Evolutionary conservation across 495 filamentous ascomycete species (phyloP), one percentile per base, ranked within the genome.

Genomic region (Neurospora pannonica): DNA sequence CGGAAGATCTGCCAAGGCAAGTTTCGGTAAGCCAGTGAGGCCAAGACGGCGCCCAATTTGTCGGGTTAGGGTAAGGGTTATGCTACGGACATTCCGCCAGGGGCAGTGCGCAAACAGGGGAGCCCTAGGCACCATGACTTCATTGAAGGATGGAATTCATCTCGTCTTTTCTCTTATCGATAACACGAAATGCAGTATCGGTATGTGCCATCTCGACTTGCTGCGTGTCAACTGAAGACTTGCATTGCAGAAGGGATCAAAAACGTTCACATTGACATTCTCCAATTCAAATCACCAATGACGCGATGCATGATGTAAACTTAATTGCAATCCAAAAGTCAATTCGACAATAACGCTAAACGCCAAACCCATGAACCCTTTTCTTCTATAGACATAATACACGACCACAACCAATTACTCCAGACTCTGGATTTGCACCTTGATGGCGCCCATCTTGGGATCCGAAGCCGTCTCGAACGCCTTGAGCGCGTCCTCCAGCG

Each of bases 381-480:
- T 67, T 67, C 28, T 4, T 34, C 54, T 62, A 62, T 67, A 67
- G 28, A 34, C 24, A 34, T 19, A 19, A 67, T 19, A 19, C 7
- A 67, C 13, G 6, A 36, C 54, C 54, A 4, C 28, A 67, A 9
- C 37, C 39, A 38, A 24, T 76, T 71, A 85, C n/a, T 85, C 85
- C 69, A 84, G 77, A 79, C 90, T 92, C 84, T 91, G 88, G 76
- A 97, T 98, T 86, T 93, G 90, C 77, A 97, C 94, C 86, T 98
- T 98, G 81, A 98, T 97, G 17, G 95, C 94, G 4, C 95, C 95
- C 43, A 91, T 97, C 85, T 90, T 94, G n/a, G 93, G 90, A 82
- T 97, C 89, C 3, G 91, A 88, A 28, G 94, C 93, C 17, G 91
- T 95, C 83, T 92, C 88, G 82, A 98, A 98, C 34, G 95, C 95